Evolutionary conservation across 2,329 filamentous ascomycete genomes (phyloP).

Genomic region (Aspergillus uvarum): DNA sequence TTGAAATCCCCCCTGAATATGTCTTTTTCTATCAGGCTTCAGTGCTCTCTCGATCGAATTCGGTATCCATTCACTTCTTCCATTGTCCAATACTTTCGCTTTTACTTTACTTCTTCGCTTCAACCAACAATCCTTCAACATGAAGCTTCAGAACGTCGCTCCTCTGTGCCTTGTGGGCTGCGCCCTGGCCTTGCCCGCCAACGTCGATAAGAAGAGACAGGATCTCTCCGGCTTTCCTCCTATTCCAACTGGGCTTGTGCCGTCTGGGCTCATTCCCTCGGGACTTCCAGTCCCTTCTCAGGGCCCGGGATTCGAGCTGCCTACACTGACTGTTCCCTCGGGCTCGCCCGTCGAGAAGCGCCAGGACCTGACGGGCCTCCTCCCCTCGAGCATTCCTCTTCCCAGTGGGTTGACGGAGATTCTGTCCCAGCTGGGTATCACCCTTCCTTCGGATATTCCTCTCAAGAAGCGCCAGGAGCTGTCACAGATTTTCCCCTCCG

Average conservation of each 20-base stretch:
- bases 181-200: constrained; percentile 15
- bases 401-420: neutral
- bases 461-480: neutral
- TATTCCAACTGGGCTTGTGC: neutral
- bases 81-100: neutral
- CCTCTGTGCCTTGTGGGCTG: constrained; percentile 12
- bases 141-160: constrained; percentile 14
- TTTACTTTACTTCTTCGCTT: neutral
- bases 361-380: neutral
- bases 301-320: neutral
- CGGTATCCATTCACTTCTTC: constrained; percentile 6
- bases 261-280: neutral
- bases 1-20: neutral
- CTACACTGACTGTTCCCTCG: neutral
- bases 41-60: constrained; percentile 9
- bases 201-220: constrained; percentile 4
- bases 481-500: neutral
- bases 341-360: neutral
- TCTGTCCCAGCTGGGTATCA: neutral
- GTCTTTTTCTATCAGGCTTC: constrained; percentile 1
- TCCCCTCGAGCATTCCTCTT: constrained; percentile 24
- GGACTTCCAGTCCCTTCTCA: neutral
- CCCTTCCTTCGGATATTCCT: constrained; percentile 1
- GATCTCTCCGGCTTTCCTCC: neutral
- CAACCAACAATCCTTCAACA: constrained; percentile 6